phyloP scores from a whole-genome alignment of 1,139 yeast species.

The Pichia sp. region DNA sequence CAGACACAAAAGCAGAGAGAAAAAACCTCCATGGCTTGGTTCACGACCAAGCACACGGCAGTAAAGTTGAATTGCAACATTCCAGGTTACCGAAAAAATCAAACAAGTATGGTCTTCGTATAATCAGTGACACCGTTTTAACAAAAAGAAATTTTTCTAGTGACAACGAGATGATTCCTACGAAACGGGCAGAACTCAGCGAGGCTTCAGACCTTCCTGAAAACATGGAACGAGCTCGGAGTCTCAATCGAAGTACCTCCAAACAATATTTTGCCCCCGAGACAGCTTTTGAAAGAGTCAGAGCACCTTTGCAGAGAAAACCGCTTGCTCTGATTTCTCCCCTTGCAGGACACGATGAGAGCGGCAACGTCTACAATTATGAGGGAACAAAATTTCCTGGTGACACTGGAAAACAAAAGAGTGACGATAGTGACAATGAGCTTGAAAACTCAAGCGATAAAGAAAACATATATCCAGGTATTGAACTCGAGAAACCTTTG shows the following conservation, averaged over 20 bases:
- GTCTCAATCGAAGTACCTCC: neutral
- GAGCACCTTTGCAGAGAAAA: neutral
- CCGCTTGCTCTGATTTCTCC: neutral
- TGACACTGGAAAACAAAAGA: neutral
- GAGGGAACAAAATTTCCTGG: too few species aligned
- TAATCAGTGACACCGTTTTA: constrained; percentile 6
- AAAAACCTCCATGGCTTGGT: too few species aligned
- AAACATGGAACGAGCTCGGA: neutral
- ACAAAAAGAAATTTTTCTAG: constrained; percentile 4
- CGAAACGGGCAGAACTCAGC: neutral
- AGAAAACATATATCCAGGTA: neutral
- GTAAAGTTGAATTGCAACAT: neutral
- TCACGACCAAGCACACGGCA: too few species aligned
- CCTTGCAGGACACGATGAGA: neutral
- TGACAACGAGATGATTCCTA: neutral
- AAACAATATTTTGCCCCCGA: neutral
- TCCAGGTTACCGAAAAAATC: neutral
- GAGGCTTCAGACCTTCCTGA: neutral
- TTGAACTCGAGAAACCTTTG: neutral
- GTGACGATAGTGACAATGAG: neutral
- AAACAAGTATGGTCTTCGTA: neutral
- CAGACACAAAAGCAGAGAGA: too few species aligned
- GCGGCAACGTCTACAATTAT: neutral
- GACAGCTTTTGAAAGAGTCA: neutral
- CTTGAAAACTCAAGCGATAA: neutral